Evolutionary conservation across 352 stramenopile genomes (phyloP), one percentile per base, ranked within the genome.

Genomic region (Phytophthora palmivora): DNA sequence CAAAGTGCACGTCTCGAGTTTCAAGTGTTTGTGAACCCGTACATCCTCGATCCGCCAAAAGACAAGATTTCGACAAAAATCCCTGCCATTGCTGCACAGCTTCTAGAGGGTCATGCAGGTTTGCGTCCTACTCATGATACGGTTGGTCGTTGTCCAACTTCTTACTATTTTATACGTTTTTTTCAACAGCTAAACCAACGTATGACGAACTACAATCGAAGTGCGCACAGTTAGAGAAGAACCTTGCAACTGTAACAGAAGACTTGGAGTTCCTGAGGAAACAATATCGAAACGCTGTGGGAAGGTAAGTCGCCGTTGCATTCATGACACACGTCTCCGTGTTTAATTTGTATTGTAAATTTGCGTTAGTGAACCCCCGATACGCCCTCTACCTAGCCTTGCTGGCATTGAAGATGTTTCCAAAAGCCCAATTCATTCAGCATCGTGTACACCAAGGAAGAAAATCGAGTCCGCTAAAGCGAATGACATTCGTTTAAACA

Each of bases 1-100:
- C 82, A 95, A 39, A 87, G 76, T 49, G 69, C 78, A 34, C 85
- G 88, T 22, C 76, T 95, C 46, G 87, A 96, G 61, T 95, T 96
- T 37, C 84, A 95, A 54, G 81, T 96, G 30, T 97, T 89, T 44
- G 86, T 97, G 44, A 97, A 97, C 50, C 89, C 88, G 47, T 91
- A 92, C 69, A 88, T 97, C 46, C 67, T 94, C 48, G 86, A 95
- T 36, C 80, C 84, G 11, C 90, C 89, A 1, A 92, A 91, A 56
- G 87, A 95, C 68, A 78, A 79, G 45, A 94, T 95, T 42, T 88
- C 86, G 41, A 92, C 84, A 0, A 73, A 65, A 19, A 95, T 93
- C 38, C 72, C 84, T 1, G 78, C 75, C 15, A 94, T 93, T 36
- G 76, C 82, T 45, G 84, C 78, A 15, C 73, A 90, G 3, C 72